These are phyloP conservation scores for Psilocybe sp. DNA, from an alignment of 768 basidiomycete species.

Conservation along the genomic window DNA sequence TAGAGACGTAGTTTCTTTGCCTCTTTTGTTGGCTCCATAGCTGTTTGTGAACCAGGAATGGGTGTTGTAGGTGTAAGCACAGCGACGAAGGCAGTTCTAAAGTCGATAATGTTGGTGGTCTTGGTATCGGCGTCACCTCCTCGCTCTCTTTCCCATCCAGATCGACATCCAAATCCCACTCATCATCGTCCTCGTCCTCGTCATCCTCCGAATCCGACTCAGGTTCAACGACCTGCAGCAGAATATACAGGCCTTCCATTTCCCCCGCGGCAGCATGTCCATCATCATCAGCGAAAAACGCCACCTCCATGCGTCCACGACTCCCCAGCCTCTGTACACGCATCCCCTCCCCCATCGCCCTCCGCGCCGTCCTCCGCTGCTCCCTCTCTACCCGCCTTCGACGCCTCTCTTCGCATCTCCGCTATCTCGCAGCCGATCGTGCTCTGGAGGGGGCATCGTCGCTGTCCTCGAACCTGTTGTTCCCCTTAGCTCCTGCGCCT, in stretches of 20 bases:
- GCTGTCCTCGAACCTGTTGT: too few relatives aligned
- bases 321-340: constrained; percentile 9
- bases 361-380: too few relatives aligned
- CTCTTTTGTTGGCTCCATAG: background rate
- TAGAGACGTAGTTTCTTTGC: background rate
- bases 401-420: too few relatives aligned
- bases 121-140: background rate
- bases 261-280: background rate
- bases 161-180: background rate
- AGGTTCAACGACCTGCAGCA: too few relatives aligned
- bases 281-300: background rate
- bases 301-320: constrained; percentile 6
- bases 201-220: too few relatives aligned
- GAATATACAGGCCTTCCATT: background rate
- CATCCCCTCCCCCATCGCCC: background rate
- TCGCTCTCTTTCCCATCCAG: background rate
- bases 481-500: too few relatives aligned
- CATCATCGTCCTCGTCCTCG: background rate
- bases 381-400: too few relatives aligned
- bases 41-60: background rate
- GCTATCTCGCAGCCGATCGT: too few relatives aligned
- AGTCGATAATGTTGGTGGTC: background rate
- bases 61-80: background rate
- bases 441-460: too few relatives aligned
- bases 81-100: background rate